Percentiles rank a stretch among this genome's conserved stretches.
Evolutionary conservation across 345 rosid species (phyloP).

Genomic region (Carallia pectinifolia): DNA sequence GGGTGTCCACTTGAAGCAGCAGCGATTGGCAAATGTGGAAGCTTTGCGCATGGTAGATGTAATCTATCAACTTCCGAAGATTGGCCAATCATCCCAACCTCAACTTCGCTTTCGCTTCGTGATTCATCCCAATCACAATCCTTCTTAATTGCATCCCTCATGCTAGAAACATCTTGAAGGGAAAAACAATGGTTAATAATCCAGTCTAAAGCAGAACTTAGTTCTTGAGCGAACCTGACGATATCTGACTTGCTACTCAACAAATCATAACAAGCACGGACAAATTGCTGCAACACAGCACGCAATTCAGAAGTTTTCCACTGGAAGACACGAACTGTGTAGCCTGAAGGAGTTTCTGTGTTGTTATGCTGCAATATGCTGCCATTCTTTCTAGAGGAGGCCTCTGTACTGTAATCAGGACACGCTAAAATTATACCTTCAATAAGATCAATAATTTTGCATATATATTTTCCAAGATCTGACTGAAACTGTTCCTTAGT

Average conservation of each 20-base stretch:
- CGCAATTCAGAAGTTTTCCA: constrained; percentile 81
- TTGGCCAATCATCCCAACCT: constrained; percentile 38
- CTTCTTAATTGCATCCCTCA: constrained; percentile 67
- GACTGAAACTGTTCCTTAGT: constrained; percentile 24
- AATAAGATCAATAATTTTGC: constrained; percentile 60
- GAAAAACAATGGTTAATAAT: constrained; percentile 84
- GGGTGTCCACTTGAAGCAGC: constrained; percentile 16
- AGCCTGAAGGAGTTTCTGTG: constrained; percentile 54
- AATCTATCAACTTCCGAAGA: constrained; percentile 39
- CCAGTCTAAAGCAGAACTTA: constrained; percentile 71
- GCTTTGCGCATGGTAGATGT: constrained; percentile 15
- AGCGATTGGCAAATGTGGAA: constrained; percentile 12
- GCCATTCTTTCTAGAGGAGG: constrained; percentile 41
- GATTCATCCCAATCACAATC: constrained; percentile 68
- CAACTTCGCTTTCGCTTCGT: constrained; percentile 62
- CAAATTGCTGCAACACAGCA: constrained; percentile 52
- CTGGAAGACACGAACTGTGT: constrained; percentile 74
- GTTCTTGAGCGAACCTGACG: constrained; percentile 56
- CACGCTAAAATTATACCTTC: constrained; percentile 54
- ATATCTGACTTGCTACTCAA: constrained; percentile 56
- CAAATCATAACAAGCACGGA: constrained; percentile 61
- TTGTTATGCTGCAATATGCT: constrained; percentile 34
- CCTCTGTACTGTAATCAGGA: constrained; percentile 23
- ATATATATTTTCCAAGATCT: constrained; percentile 52
- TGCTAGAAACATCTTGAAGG: constrained; percentile 91